Conservation (phyloP, 352 stramenopile species). For the Globisporangium mamillatum region DNA sequence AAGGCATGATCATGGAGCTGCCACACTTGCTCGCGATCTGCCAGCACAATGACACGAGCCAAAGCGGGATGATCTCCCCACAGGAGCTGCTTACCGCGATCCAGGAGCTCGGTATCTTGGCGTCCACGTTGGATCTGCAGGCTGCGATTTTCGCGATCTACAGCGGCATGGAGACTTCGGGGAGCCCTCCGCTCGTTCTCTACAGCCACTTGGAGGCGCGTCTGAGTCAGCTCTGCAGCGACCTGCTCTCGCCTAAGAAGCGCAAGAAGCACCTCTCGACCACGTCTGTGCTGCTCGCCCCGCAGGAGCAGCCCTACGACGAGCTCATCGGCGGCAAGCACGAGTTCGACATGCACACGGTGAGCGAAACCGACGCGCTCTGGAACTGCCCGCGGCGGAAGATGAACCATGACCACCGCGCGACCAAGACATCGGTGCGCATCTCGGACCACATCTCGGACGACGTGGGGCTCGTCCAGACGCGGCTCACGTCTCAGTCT, state of each 20-base stretch:
- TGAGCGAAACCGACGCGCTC: conserved; percentile 43
- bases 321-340: conserved; percentile 20
- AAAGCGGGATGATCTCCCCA: conserved; percentile 39
- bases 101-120: conserved; percentile 60
- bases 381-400: conserved; percentile 65
- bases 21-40: conserved; percentile 44
- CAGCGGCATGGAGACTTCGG: conserved; percentile 11
- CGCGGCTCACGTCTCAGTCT: conserved; percentile 13
- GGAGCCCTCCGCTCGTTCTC: conserved; percentile 24
- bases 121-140: conserved; percentile 53
- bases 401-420: conserved; percentile 59
- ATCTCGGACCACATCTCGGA: conserved; percentile 44
- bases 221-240: conserved; percentile 53
- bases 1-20: conserved; percentile 56
- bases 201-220: conserved; percentile 46
- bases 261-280: conserved; percentile 65
- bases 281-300: conserved; percentile 60
- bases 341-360: conserved; percentile 37
- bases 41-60: conserved; percentile 37
- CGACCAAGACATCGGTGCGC: conserved; percentile 52
- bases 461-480: conserved; percentile 15
- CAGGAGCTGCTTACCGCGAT: conserved; percentile 50
- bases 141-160: conserved; percentile 48
- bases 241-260: conserved; percentile 66
- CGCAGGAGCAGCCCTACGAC: conserved; percentile 39